Percentiles rank a stretch among this genome's conserved stretches.
Evolutionary conservation across 805 yeast species (phyloP).

Genomic region (Kuraishia hungarica): DNA sequence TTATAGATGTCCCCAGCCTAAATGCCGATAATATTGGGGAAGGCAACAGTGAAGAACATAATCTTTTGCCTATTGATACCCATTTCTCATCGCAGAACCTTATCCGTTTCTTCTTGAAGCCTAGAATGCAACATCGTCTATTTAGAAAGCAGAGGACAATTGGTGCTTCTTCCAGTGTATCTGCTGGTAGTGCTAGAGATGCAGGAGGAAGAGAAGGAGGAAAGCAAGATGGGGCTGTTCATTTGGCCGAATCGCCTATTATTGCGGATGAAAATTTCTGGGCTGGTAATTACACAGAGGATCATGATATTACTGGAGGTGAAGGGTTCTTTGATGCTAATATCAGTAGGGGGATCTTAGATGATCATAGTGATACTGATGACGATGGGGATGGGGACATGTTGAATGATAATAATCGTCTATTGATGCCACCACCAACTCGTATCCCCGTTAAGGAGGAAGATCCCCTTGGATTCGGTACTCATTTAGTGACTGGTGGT

Average conservation of each 20-base stretch:
- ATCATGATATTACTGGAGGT: slow-evolving; percentile 13
- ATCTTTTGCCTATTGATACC: slow-evolving; percentile 26
- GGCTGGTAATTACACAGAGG: slow-evolving; percentile 52
- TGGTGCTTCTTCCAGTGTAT: slow-evolving; percentile 5
- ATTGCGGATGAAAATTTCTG: slow-evolving; percentile 61
- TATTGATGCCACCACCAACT: slow-evolving; percentile 2
- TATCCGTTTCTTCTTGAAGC: slow-evolving; percentile 62
- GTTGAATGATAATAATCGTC: slow-evolving; percentile 7
- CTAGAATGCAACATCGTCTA: slow-evolving; percentile 18
- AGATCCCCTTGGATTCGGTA: slow-evolving; percentile 8
- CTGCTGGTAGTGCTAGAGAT: slow-evolving; percentile 11
- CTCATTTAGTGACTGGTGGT: slow-evolving; percentile 14
- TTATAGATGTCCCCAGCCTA: slow-evolving; percentile 11
- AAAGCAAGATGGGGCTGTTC: too few species aligned
- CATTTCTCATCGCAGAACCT: slow-evolving; percentile 64
- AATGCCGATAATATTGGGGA: not conserved
- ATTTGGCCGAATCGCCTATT: not conserved
- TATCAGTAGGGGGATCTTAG: slow-evolving; percentile 25
- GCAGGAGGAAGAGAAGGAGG: slow-evolving; percentile 6
- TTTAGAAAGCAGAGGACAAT: not conserved
- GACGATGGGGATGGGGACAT: slow-evolving; percentile 30
- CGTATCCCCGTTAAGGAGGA: not conserved
- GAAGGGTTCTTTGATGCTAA: slow-evolving; percentile 17
- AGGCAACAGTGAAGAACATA: slow-evolving; percentile 1
- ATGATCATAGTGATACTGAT: too few species aligned